A percentile compares a stretch with the other conserved stretches of the same genome.
Evolutionary conservation across 192 early-diverging fungal species (phyloP).

Genomic region (Gryganskiella cystojenkinii): DNA sequence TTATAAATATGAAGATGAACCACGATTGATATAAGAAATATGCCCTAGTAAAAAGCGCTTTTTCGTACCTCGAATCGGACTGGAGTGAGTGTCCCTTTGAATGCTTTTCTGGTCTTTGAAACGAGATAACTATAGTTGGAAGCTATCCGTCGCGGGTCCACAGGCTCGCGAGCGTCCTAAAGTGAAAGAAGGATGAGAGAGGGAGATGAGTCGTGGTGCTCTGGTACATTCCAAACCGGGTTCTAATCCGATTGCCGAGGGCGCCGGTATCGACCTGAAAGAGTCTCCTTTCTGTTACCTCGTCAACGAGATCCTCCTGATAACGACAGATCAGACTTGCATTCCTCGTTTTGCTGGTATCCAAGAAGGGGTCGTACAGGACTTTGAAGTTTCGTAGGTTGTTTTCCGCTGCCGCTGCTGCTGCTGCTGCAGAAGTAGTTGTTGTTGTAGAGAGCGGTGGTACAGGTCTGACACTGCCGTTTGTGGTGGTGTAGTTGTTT

Average conservation of each 20-base stretch:
- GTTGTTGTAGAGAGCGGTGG: neutral
- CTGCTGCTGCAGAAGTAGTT: neutral
- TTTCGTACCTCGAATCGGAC: conserved; percentile 38
- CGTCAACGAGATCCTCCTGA: conserved; percentile 48
- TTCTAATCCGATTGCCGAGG: too few species aligned
- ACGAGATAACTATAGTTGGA: conserved; percentile 48
- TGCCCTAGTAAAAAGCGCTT: neutral
- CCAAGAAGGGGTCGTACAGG: conserved; percentile 47
- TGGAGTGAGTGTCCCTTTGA: conserved; percentile 36
- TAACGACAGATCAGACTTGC: conserved; percentile 42
- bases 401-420: neutral
- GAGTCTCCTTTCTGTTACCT: conserved; percentile 38
- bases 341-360: conserved; percentile 45
- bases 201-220: neutral
- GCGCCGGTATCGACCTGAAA: too few species aligned
- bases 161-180: conserved; percentile 39
- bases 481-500: too few species aligned
- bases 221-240: neutral
- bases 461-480: too few species aligned
- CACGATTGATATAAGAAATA: neutral
- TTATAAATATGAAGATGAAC: neutral
- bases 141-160: conserved; percentile 45
- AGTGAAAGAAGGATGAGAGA: neutral
- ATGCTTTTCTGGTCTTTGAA: conserved; percentile 40
- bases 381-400: conserved; percentile 35